phyloP scores from a whole-genome alignment of 2,329 filamentous ascomycete genomes.

The Helotiales sp. region DNA sequence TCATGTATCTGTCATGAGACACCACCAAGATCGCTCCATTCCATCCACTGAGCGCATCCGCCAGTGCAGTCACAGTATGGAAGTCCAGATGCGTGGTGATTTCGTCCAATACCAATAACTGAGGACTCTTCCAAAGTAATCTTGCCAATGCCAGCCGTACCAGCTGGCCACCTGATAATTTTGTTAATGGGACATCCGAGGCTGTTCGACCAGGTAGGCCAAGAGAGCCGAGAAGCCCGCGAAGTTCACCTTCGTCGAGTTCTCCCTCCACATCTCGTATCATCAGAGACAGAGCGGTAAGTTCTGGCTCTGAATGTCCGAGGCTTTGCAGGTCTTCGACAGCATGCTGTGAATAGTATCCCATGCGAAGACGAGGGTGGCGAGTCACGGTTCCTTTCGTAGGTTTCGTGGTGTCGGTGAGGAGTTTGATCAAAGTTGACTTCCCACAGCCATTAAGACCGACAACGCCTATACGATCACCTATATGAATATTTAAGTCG shows the following conservation, averaged over 20 bases:
- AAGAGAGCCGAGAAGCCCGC: slow-evolving; percentile 66
- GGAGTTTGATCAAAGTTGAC: slow-evolving; percentile 72
- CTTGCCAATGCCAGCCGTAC: slow-evolving; percentile 85
- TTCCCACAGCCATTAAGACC: slow-evolving; percentile 83
- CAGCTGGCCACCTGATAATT: slow-evolving; percentile 78
- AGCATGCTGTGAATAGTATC: slow-evolving; percentile 79
- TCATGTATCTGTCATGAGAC: slow-evolving; percentile 81
- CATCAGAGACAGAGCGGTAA: slow-evolving; percentile 68
- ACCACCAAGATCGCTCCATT: slow-evolving; percentile 75
- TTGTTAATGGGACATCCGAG: slow-evolving; percentile 70
- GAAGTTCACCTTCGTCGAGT: slow-evolving; percentile 66
- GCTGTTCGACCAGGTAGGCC: slow-evolving; percentile 70
- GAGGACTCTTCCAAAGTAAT: slow-evolving; percentile 97
- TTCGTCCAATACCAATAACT: slow-evolving; percentile 93
- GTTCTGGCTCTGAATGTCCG: slow-evolving; percentile 45
- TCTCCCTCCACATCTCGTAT: slow-evolving; percentile 51
- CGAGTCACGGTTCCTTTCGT: slow-evolving; percentile 60
- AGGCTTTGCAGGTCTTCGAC: slow-evolving; percentile 66
- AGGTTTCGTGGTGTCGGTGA: slow-evolving; percentile 61
- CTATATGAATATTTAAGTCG: slow-evolving; percentile 68
- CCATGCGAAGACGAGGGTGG: slow-evolving; percentile 69
- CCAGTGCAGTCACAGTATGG: slow-evolving; percentile 73
- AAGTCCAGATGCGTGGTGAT: slow-evolving; percentile 91
- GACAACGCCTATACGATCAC: slow-evolving; percentile 72
- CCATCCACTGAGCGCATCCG: slow-evolving; percentile 65